Conservation (phyloP, 805 yeast genomes). For the Pichia membranifaciens region DNA sequence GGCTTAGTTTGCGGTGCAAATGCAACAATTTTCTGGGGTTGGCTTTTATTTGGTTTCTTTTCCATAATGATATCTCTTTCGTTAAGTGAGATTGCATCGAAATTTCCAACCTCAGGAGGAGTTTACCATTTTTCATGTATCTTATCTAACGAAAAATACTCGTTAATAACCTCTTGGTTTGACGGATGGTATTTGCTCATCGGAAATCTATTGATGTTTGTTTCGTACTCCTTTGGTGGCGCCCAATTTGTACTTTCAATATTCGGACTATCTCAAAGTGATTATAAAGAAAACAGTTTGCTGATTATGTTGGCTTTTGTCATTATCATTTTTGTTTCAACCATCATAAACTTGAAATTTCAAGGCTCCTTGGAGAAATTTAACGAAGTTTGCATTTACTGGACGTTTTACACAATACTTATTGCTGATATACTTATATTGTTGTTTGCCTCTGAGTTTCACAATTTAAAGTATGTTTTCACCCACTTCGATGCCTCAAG, state of each 20-base stretch:
- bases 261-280: slow-evolving; percentile 54
- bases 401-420: slow-evolving; percentile 68
- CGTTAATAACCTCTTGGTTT: slow-evolving; percentile 63
- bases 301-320: slow-evolving; percentile 54
- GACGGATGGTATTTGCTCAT: slow-evolving; percentile 71
- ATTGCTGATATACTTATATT: slow-evolving; percentile 60
- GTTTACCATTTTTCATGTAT: slow-evolving; percentile 75
- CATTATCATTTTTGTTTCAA: slow-evolving; percentile 50
- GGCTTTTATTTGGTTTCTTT: slow-evolving; percentile 59
- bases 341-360: slow-evolving; percentile 56
- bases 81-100: slow-evolving; percentile 70
- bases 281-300: slow-evolving; percentile 51
- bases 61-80: slow-evolving; percentile 63
- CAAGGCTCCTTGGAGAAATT: slow-evolving; percentile 56
- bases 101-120: slow-evolving; percentile 71
- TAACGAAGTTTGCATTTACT: slow-evolving; percentile 62
- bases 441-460: slow-evolving; percentile 51
- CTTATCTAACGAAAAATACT: slow-evolving; percentile 51
- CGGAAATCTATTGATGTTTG: slow-evolving; percentile 75
- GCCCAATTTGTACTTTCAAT: slow-evolving; percentile 66
- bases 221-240: slow-evolving; percentile 69
- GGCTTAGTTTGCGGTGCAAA: slow-evolving; percentile 74
- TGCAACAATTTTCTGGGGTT: slow-evolving; percentile 70
- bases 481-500: slow-evolving; percentile 64
- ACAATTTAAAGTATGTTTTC: slow-evolving; percentile 53